These are phyloP conservation scores for Dryadomyces quercus-mongolicae DNA, from an alignment of 2,329 filamentous ascomycete genomes.

Conservation along the genomic window DNA sequence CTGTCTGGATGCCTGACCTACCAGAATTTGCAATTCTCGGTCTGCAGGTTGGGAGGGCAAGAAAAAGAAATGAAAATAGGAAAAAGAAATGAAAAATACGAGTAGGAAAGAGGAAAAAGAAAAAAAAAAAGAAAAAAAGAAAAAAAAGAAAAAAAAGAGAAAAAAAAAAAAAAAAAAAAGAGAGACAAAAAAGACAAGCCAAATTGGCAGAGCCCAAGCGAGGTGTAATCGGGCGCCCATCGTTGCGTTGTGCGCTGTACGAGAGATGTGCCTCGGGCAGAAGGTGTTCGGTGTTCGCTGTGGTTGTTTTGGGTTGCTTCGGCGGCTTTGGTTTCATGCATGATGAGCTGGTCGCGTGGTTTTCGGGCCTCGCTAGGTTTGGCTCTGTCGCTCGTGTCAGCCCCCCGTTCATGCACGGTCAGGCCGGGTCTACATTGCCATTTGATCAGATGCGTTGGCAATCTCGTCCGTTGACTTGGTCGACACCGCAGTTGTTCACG, in stretches of 20 bases:
- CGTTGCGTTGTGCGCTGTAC: neutral
- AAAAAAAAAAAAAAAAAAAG: neutral
- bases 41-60: neutral
- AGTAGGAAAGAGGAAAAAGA: neutral
- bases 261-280: too few species aligned
- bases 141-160: neutral
- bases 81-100: neutral
- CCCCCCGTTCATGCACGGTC: neutral
- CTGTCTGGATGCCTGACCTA: too few species aligned
- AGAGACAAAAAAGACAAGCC: too few species aligned
- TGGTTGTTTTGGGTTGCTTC: neutral
- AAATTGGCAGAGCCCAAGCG: neutral
- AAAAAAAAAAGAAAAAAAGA: neutral
- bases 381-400: neutral
- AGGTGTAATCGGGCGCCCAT: neutral
- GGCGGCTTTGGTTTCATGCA: slow-evolving; percentile 6
- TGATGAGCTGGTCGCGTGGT: slow-evolving; percentile 7
- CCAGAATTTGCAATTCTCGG: too few species aligned
- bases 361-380: neutral
- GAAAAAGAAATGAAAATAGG: neutral
- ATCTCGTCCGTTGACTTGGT: too few species aligned
- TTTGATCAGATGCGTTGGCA: too few species aligned
- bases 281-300: neutral
- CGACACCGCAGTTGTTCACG: too few species aligned
- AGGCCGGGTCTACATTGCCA: too few species aligned